phyloP scores from a whole-genome alignment of 164 flowering plant species.

The Nymphaea thermarum region DNA sequence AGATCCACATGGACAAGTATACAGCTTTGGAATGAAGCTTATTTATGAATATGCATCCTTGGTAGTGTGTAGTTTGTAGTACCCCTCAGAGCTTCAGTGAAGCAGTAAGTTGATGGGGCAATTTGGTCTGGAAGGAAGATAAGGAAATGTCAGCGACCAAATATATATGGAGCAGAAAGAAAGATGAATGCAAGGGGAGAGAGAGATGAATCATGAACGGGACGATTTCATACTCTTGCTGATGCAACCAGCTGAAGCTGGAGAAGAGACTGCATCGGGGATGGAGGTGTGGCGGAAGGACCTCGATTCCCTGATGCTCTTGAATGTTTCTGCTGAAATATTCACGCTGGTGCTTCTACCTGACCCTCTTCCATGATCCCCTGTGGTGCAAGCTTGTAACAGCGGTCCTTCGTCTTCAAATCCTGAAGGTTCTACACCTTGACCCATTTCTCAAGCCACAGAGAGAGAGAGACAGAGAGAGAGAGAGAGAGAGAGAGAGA shows the following conservation, averaged over 20 bases:
- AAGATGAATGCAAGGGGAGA: neutral
- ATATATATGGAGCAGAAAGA: neutral
- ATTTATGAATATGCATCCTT: no score
- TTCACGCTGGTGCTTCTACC: neutral
- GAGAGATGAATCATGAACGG: neutral
- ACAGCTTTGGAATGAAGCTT: neutral
- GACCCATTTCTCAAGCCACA: neutral
- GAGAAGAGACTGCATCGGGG: slow-evolving; percentile 85
- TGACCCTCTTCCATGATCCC: neutral
- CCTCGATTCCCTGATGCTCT: slow-evolving; percentile 58
- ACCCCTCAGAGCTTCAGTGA: slow-evolving; percentile 78
- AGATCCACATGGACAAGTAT: neutral
- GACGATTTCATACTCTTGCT: slow-evolving; percentile 29
- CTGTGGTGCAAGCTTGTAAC: neutral
- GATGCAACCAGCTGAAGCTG: slow-evolving; percentile 36
- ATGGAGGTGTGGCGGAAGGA: slow-evolving; percentile 52
- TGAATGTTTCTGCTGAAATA: slow-evolving; percentile 43
- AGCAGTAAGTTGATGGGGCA: slow-evolving; percentile 75
- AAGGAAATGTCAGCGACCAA: neutral
- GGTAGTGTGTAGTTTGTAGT: neutral
- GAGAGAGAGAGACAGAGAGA: neutral
- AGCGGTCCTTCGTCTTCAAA: neutral
- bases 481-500: neutral
- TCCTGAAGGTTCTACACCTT: neutral
- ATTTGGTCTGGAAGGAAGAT: slow-evolving; percentile 40